Percentiles rank a stretch among this genome's conserved stretches.
Evolutionary conservation across 768 basidiomycete species (phyloP).

Genomic region (Boletus barrowsii): DNA sequence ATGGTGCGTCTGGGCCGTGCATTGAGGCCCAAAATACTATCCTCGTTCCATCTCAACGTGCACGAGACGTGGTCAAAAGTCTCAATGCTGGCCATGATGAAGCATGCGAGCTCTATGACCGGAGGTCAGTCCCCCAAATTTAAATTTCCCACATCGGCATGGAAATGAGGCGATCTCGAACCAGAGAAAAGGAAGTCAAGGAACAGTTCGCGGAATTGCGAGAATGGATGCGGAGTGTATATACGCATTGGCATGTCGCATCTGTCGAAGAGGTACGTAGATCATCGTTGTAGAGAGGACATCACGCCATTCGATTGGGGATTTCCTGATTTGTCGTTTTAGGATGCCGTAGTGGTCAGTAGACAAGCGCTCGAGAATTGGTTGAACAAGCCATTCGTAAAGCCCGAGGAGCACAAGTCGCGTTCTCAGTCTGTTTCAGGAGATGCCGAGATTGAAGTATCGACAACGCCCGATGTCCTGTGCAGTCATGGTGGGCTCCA

Average conservation of each 20-base stretch:
- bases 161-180: slow-evolving; percentile 11
- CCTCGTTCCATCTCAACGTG: slow-evolving; percentile 53
- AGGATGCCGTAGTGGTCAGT: slow-evolving; percentile 61
- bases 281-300: neutral
- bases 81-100: slow-evolving; percentile 56
- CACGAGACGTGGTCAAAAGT: slow-evolving; percentile 47
- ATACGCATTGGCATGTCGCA: slow-evolving; percentile 55
- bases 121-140: slow-evolving; percentile 39
- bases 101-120: slow-evolving; percentile 47
- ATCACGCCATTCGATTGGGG: slow-evolving; percentile 4
- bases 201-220: slow-evolving; percentile 49
- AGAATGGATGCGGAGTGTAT: slow-evolving; percentile 56
- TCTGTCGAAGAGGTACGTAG: slow-evolving; percentile 46
- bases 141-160: slow-evolving; percentile 12
- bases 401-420: slow-evolving; percentile 21
- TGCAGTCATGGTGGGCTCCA: slow-evolving; percentile 64
- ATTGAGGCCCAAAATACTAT: slow-evolving; percentile 11
- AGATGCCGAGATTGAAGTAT: slow-evolving; percentile 20
- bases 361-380: slow-evolving; percentile 59
- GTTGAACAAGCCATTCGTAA: slow-evolving; percentile 41
- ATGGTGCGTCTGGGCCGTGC: slow-evolving; percentile 18
- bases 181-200: slow-evolving; percentile 44
- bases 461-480: slow-evolving; percentile 44
- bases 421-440: slow-evolving; percentile 15
- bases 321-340: slow-evolving; percentile 15